These are phyloP conservation scores for Aschersonia sp. DNA, from an alignment of 2,329 filamentous ascomycete genomes.

Conservation along the genomic window DNA sequence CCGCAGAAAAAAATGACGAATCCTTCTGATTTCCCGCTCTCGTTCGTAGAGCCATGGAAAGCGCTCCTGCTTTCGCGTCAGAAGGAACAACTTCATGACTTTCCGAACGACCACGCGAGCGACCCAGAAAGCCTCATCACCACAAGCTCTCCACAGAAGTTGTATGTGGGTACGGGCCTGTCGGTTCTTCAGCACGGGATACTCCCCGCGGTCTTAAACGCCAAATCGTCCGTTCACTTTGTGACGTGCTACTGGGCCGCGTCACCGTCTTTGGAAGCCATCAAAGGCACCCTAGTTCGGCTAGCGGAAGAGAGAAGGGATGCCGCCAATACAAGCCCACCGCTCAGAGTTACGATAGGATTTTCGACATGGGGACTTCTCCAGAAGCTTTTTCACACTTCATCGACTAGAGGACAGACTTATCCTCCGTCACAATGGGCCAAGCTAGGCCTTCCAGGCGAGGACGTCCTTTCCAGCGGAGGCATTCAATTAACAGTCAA, in stretches of 20 bases:
- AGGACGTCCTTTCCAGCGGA: slow-evolving; percentile 32
- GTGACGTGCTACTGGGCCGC: slow-evolving; percentile 74
- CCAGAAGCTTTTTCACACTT: slow-evolving; percentile 63
- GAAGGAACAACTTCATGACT: slow-evolving; percentile 22
- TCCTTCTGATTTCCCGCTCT: slow-evolving; percentile 16
- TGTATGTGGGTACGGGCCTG: slow-evolving; percentile 43
- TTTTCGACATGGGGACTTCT: slow-evolving; percentile 60
- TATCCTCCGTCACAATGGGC: slow-evolving; percentile 48
- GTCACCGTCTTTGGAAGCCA: slow-evolving; percentile 43
- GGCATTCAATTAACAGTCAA: slow-evolving; percentile 58
- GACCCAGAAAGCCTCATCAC: slow-evolving; percentile 32
- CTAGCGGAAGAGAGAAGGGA: slow-evolving; percentile 34
- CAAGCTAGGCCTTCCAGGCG: slow-evolving; percentile 48
- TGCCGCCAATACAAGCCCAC: slow-evolving; percentile 8
- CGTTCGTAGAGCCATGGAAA: slow-evolving; percentile 23
- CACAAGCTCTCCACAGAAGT: slow-evolving; percentile 28
- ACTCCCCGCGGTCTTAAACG: slow-evolving; percentile 44
- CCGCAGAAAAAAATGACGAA: slow-evolving; percentile 1
- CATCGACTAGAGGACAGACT: slow-evolving; percentile 43
- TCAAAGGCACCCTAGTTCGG: slow-evolving; percentile 41
- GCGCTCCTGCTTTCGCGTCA: slow-evolving; percentile 16
- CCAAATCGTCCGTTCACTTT: slow-evolving; percentile 53
- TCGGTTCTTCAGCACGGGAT: slow-evolving; percentile 40
- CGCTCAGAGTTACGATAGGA: slow-evolving; percentile 53
- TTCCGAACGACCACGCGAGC: slow-evolving; percentile 32